Evolutionary conservation across 225 moss, liverwort and hornwort species (phyloP).

Genomic region (Polytrichum formosum): DNA sequence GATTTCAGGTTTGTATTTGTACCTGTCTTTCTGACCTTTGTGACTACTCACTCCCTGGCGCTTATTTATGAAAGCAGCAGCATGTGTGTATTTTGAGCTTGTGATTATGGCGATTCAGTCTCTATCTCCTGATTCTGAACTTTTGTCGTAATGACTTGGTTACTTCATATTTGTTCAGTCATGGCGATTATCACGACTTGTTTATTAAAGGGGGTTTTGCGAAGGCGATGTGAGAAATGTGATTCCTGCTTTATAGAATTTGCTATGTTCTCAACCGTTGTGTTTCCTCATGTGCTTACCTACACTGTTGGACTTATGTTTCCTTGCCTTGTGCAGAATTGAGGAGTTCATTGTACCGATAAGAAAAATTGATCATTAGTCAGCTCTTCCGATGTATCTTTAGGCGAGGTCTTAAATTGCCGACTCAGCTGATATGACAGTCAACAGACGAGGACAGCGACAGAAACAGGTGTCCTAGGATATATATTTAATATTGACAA

Average conservation of each 20-base stretch:
- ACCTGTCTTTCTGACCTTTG: too few species aligned
- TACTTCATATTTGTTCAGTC: background rate
- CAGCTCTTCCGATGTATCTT: constrained; percentile 1
- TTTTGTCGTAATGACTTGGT: too few species aligned
- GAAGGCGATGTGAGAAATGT: background rate
- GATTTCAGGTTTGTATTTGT: too few species aligned
- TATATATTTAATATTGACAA: background rate
- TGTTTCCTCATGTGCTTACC: background rate
- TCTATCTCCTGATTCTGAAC: too few species aligned
- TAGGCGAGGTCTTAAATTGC: background rate
- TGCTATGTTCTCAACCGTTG: background rate
- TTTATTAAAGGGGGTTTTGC: background rate
- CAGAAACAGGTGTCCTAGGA: constrained; percentile 3
- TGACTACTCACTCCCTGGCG: too few species aligned
- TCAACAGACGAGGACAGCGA: constrained; percentile 3
- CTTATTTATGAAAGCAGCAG: too few species aligned
- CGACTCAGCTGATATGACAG: constrained; percentile 10
- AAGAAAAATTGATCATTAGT: background rate
- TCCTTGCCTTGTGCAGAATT: background rate
- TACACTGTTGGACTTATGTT: background rate
- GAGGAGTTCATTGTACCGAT: background rate
- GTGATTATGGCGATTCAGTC: too few species aligned
- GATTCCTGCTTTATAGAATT: background rate
- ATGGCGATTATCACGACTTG: background rate
- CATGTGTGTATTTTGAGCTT: too few species aligned